These are phyloP conservation scores for Hymenoscyphus infarciens DNA, from an alignment of 2,329 filamentous ascomycete genomes.

Conservation along the genomic window DNA sequence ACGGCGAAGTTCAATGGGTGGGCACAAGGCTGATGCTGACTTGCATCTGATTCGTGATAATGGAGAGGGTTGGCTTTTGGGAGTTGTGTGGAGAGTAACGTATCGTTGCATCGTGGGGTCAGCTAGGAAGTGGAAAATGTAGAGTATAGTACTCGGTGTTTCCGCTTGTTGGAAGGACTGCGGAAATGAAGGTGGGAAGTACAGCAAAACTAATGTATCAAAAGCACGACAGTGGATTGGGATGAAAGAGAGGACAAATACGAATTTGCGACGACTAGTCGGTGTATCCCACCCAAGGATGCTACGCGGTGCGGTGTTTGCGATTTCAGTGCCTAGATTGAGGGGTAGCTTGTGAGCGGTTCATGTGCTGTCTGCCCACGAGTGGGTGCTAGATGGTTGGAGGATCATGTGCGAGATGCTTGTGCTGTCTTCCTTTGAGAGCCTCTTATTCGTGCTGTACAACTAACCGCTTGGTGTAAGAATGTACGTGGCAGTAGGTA, in stretches of 20 bases:
- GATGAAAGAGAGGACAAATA: background rate
- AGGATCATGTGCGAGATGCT: background rate
- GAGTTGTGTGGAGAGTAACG: background rate
- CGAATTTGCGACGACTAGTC: background rate
- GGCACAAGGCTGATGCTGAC: slow-evolving; percentile 1
- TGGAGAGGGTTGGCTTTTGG: background rate
- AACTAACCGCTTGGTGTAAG: background rate
- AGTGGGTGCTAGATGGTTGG: background rate
- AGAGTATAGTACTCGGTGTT: background rate
- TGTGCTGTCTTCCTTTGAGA: background rate
- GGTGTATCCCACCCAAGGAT: background rate
- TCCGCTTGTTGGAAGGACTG: background rate
- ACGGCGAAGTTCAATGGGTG: background rate
- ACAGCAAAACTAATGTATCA: background rate
- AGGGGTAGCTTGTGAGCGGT: background rate
- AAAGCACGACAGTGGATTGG: background rate
- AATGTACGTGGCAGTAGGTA: background rate
- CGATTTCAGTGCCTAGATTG: background rate
- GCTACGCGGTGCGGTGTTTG: background rate
- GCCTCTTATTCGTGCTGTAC: background rate
- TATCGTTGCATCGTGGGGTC: background rate
- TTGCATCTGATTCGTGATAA: background rate
- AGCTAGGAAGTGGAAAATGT: background rate
- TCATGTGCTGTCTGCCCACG: background rate
- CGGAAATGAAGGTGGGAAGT: background rate